These are phyloP conservation scores for Saccharum hybrid DNA, from an alignment of 202 grass and related monocot species.

Conservation along the genomic window DNA sequence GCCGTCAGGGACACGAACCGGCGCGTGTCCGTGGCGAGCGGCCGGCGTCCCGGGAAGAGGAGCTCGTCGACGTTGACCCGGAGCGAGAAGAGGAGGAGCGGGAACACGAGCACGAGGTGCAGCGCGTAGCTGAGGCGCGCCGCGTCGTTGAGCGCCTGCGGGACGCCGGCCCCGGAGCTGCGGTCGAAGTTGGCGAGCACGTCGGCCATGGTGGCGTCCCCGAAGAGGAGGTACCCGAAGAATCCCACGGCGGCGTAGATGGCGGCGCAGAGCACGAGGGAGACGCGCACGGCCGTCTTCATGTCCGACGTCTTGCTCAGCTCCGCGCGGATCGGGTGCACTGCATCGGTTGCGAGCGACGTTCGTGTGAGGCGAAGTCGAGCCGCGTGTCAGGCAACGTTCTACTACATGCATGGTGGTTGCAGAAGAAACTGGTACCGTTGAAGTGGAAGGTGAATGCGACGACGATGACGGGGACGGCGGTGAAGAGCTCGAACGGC, in stretches of 20 bases:
- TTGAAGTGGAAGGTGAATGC: constrained; percentile 99
- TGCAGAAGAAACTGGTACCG: constrained; percentile 39
- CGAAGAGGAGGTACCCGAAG: constrained; percentile 90
- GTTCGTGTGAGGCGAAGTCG: not conserved
- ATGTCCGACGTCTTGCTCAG: constrained; percentile 78
- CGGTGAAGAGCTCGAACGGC: constrained; percentile 86
- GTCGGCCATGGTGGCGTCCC: constrained; percentile 83
- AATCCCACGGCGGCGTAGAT: constrained; percentile 87
- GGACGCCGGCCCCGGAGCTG: constrained; percentile 58
- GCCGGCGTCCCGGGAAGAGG: constrained; percentile 56
- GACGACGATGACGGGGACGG: constrained; percentile 82
- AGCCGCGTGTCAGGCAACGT: not conserved
- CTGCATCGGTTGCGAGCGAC: constrained; percentile 33
- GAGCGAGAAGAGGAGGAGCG: constrained; percentile 81
- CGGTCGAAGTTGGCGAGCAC: constrained; percentile 89
- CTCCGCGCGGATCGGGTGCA: constrained; percentile 83
- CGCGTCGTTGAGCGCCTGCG: constrained; percentile 68
- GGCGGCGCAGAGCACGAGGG: constrained; percentile 66
- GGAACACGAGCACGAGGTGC: constrained; percentile 89
- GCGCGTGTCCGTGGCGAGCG: constrained; percentile 51
- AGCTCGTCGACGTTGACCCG: constrained; percentile 86
- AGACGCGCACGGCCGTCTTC: constrained; percentile 73
- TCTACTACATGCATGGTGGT: not conserved
- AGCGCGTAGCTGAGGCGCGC: constrained; percentile 91
- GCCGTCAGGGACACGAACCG: constrained; percentile 71